Evolutionary conservation across 2,329 filamentous ascomycete genomes (phyloP), one percentile per base, ranked within the genome.

Genomic region (Colletotrichum orchidophilum): DNA sequence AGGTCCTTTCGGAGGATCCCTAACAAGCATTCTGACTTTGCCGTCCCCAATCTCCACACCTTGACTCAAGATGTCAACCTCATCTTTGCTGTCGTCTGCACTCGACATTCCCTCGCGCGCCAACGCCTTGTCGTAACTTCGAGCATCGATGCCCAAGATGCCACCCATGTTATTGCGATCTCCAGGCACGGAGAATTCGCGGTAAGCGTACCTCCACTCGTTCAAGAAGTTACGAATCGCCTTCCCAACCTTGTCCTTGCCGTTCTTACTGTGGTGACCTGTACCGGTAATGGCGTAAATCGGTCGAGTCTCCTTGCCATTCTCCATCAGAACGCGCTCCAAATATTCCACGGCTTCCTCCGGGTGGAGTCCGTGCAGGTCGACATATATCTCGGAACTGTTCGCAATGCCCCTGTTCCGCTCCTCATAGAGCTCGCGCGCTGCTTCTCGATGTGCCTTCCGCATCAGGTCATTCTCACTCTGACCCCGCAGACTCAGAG

Each of bases 241-340:
- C 83, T 97, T 97, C 78, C 96, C 96, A 42, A 99, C 94, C 83
- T 99, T 99, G 82, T 99, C 96, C 81, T 98, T 98, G 77, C 96
- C 96, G 79, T 98, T 98, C 86, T 98, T 98, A 80, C 94, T 97
- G 83, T 99, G 96, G 78, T 98, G 95, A 3, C 96, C 96, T 1
- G 96, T 98, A 54, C 96, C 96, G 1, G 95, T 98, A 80, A 99
- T 98, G 75, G 95, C 95, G 80, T 98, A 99, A 52, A 99, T 89
- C 3, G 96, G 93, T 26, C 91, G 88, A 42, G 87, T 87, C 75
- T 93, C 91, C 74, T 90, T 87, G 74, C 87, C 88, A 78, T 98
- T 96, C 78, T 97, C 94, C 73, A 95, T 86, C 26, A 99, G 90
- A 49, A 97, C 93, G 74, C 92, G 92, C 81, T 96, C 94, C 4